Base-by-base conservation (phyloP, 768 basidiomycete species). In the Hericium erinaceus region DNA sequence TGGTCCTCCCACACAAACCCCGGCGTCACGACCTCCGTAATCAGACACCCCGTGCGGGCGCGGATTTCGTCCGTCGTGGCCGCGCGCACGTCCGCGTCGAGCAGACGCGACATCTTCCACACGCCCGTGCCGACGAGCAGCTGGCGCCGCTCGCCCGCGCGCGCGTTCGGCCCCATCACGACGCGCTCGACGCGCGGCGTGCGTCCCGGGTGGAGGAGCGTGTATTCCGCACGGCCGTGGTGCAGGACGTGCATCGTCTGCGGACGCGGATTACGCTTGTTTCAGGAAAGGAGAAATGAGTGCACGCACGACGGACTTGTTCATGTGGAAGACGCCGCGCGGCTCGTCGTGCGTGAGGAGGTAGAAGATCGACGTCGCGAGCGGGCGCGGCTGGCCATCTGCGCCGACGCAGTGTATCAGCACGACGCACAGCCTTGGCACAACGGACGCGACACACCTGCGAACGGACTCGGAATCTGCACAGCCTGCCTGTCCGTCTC, bases 11-110 rank as follows among this genome's bases (percentile, higher is more conserved):
- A 80, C 39, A 73, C 64, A 61, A 81, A 80, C 3, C 78, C 80
- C 0, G 81, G 81, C 11, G 81, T 75, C n/a, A 83, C 80, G 4
- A 83, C 76, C 68, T 83, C 81, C 16, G 76, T 78, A 60, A 85
- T 81, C 56, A 85, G 66, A 60, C 80, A 81, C 4, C 80, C 76
- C 0, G 70, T 69, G n/a, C 63, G 57, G 39, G 73, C 67, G 57
- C 68, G 66, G 44, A 73, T 66, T 51, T 72, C 70, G 7, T 64
- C 57, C 3, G 67, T 71, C 28, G 70, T 61, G 48, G 73, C 69
- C 44, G 61, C 63, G 3, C 70, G 72, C 20, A 76, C 58, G 60
- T 73, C 74, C 38, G 68, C 73, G 20, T 68, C 76, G 11, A 82
- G 79, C 0, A 83, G 77, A 46, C 74, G 73, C 20, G 74, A 77